Conservation (phyloP, 257 asterid genomes). For the Solanum commersonii region DNA sequence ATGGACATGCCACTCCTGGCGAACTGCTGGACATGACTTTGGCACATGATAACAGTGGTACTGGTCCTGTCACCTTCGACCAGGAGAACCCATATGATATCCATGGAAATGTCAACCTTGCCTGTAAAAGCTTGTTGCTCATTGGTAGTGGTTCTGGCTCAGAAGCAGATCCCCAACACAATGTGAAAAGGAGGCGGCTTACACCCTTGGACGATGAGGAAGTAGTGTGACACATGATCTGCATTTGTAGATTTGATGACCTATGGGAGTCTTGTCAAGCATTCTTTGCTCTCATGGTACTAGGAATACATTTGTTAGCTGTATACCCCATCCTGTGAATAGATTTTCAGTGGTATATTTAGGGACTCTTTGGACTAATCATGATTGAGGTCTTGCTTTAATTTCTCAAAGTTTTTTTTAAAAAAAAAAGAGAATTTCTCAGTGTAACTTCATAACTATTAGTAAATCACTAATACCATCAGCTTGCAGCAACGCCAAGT, state of each 20-base stretch:
- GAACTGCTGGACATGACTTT: conserved; percentile 15
- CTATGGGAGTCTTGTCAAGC: neutral
- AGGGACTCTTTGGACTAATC: neutral
- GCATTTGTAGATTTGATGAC: conserved; percentile 9
- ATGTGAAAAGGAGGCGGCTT: conserved; percentile 51
- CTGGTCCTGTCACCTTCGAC: neutral
- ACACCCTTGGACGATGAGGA: conserved; percentile 17
- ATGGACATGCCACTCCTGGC: conserved; percentile 16
- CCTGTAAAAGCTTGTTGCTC: neutral
- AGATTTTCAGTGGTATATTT: neutral
- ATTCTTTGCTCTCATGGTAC: neutral
- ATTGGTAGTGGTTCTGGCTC: neutral
- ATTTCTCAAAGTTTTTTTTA: neutral
- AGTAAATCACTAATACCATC: too few species aligned
- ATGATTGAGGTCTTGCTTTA: neutral
- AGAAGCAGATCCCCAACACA: conserved; percentile 22
- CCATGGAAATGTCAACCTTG: conserved; percentile 6
- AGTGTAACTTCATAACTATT: too few species aligned
- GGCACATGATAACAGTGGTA: conserved; percentile 6
- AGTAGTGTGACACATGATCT: conserved; percentile 23
- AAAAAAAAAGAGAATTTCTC: too few species aligned
- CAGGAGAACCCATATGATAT: conserved; percentile 8
- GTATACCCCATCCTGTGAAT: neutral
- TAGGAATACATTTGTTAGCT: neutral
- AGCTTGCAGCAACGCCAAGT: too few species aligned